phyloP scores from a whole-genome alignment of 139 green algal genomes.

The Pleodorina starrii region DNA sequence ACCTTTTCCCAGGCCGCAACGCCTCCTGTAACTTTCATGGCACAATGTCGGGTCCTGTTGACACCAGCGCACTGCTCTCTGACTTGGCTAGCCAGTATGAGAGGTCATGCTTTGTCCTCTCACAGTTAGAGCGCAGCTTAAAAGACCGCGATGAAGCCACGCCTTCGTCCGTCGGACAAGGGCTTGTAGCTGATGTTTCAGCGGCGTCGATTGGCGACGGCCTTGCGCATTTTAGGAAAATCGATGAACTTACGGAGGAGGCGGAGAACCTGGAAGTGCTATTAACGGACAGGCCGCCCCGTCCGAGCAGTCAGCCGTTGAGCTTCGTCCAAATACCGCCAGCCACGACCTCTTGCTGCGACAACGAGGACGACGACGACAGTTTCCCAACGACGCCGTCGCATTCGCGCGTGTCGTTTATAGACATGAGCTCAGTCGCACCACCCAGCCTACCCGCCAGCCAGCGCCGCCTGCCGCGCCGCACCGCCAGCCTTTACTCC shows the following conservation, averaged over 20 bases:
- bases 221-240: too few relatives aligned
- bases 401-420: neutral
- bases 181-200: too few relatives aligned
- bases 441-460: too few relatives aligned
- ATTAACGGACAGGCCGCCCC: neutral
- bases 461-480: neutral
- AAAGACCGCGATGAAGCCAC: too few relatives aligned
- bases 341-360: neutral
- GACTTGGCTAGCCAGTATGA: slow-evolving; percentile 2
- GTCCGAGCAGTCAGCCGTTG: neutral
- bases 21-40: too few relatives aligned
- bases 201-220: too few relatives aligned
- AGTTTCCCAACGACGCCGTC: too few relatives aligned
- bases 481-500: neutral
- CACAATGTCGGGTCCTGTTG: too few relatives aligned
- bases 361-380: neutral
- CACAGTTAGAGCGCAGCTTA: neutral
- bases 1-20: too few relatives aligned
- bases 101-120: neutral
- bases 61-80: neutral
- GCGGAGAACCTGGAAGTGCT: neutral
- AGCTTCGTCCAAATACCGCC: neutral
- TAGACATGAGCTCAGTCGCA: neutral
- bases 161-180: too few relatives aligned
- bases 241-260: too few relatives aligned